A percentile compares a stretch with the other conserved stretches of the same genome.
phyloP scores from a whole-genome alignment of 148 eudicot genomes.

The Rhododendron williamsianum region DNA sequence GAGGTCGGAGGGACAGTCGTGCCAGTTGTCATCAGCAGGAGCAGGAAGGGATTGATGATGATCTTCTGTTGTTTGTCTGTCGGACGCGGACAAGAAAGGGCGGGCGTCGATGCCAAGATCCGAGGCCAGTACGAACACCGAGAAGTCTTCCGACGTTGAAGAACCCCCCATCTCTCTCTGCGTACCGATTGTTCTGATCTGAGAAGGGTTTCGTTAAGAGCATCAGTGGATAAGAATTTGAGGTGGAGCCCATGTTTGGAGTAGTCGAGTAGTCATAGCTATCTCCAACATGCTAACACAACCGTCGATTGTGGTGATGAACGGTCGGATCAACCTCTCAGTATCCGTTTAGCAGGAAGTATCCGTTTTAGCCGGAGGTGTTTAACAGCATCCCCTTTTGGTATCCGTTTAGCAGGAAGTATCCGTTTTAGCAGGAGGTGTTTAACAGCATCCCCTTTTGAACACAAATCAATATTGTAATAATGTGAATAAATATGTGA shows the following conservation, averaged over 20 bases:
- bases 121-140: slow-evolving; percentile 71
- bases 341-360: too few species aligned
- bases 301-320: too few species aligned
- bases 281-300: too few species aligned
- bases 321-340: too few species aligned
- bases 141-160: slow-evolving; percentile 61
- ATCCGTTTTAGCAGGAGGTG: background rate
- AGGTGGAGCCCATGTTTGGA: background rate
- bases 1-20: slow-evolving; percentile 66
- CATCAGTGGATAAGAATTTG: background rate
- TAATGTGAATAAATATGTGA: too few species aligned
- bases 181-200: background rate
- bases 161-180: slow-evolving; percentile 31
- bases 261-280: too few species aligned
- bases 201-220: background rate
- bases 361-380: too few species aligned
- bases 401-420: too few species aligned
- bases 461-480: too few species aligned
- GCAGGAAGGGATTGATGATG: background rate
- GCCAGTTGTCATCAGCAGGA: slow-evolving; percentile 45
- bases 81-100: slow-evolving; percentile 46
- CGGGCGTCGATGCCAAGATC: slow-evolving; percentile 77
- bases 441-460: too few species aligned
- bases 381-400: too few species aligned
- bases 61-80: background rate